Conservation (phyloP, 2,329 filamentous ascomycete genomes). For the Emericellopsis atlantica region DNA sequence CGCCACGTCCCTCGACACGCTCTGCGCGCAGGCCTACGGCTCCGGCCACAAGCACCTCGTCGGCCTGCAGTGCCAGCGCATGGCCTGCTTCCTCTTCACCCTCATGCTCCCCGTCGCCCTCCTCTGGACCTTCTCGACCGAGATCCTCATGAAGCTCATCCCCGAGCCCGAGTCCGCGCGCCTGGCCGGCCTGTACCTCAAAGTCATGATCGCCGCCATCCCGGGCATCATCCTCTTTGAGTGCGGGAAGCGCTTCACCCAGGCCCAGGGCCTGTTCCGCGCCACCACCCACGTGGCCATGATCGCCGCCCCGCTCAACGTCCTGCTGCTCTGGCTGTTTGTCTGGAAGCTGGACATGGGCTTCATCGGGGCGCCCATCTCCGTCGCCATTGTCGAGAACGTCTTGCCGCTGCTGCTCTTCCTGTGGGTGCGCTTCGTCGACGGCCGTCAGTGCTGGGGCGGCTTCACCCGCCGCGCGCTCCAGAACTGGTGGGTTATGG, state of each 20-base stretch:
- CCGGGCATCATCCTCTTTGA: conserved; percentile 71
- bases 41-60: conserved; percentile 84
- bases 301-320: conserved; percentile 64
- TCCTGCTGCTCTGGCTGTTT: conserved; percentile 65
- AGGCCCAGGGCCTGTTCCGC: conserved; percentile 71
- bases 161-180: conserved; percentile 46
- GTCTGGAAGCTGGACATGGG: conserved; percentile 60
- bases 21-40: conserved; percentile 89
- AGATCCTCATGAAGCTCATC: conserved; percentile 40
- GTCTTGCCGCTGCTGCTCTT: conserved; percentile 67
- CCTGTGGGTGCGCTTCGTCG: conserved; percentile 62
- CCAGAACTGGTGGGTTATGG: conserved; percentile 68
- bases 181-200: conserved; percentile 61
- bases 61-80: conserved; percentile 68
- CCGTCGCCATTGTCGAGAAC: conserved; percentile 66
- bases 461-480: conserved; percentile 62
- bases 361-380: conserved; percentile 72
- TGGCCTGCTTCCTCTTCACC: conserved; percentile 64
- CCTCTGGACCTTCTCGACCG: conserved; percentile 57
- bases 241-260: conserved; percentile 66
- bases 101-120: conserved; percentile 61
- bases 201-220: conserved; percentile 58
- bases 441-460: conserved; percentile 71
- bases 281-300: conserved; percentile 68
- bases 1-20: conserved; percentile 79